Conservation (phyloP, 192 early-diverging fungal genomes). For the Linnemannia hyalina region DNA sequence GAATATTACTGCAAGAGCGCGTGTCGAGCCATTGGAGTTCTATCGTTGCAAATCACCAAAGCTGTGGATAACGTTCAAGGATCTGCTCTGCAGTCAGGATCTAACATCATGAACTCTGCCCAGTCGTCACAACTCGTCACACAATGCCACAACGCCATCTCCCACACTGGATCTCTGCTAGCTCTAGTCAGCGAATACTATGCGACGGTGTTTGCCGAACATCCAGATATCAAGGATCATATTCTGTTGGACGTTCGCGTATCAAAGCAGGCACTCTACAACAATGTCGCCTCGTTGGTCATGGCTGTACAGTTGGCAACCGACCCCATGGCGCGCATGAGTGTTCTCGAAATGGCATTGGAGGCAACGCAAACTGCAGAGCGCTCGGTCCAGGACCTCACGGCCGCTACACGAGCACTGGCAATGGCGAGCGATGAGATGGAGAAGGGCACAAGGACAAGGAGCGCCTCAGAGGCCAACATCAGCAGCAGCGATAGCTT, state of each 20-base stretch:
- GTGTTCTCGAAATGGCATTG: conserved; percentile 64
- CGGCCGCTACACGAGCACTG: conserved; percentile 66
- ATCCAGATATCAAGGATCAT: conserved; percentile 52
- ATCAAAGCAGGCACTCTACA: conserved; percentile 74
- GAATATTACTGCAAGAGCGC: conserved; percentile 59
- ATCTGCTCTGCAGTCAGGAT: neutral
- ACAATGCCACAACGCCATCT: conserved; percentile 53
- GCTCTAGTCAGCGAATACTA: conserved; percentile 55
- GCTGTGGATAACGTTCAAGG: conserved; percentile 19
- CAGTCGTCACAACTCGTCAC: conserved; percentile 54
- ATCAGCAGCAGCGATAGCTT: conserved; percentile 22
- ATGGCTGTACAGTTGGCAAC: conserved; percentile 68
- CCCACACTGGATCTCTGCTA: conserved; percentile 56
- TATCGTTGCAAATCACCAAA: conserved; percentile 42
- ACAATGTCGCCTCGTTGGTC: conserved; percentile 73
- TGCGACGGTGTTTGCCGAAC: conserved; percentile 35
- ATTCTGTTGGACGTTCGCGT: conserved; percentile 70
- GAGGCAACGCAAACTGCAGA: conserved; percentile 65
- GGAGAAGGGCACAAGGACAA: conserved; percentile 54
- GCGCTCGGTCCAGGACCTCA: conserved; percentile 65
- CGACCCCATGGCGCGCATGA: conserved; percentile 66
- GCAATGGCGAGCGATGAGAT: conserved; percentile 63
- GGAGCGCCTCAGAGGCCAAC: conserved; percentile 52
- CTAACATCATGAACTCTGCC: conserved; percentile 32
- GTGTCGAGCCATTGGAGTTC: conserved; percentile 38